These are phyloP conservation scores for Phaeosphaeria sp. DNA, from an alignment of 2,329 filamentous ascomycete species.

Conservation along the genomic window DNA sequence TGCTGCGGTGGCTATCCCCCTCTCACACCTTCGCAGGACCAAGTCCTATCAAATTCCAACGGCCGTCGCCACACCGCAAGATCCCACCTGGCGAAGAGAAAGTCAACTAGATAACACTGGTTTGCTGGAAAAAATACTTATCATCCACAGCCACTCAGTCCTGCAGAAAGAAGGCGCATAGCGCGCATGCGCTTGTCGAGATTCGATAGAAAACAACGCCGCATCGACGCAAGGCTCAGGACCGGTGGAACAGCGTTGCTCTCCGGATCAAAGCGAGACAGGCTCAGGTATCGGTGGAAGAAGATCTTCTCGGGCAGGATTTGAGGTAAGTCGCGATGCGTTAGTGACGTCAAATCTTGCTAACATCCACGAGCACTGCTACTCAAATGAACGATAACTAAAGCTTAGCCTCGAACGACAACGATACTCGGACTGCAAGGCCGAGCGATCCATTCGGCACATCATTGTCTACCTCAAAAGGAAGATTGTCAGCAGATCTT, in stretches of 20 bases:
- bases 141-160: neutral
- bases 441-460: neutral
- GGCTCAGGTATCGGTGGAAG: neutral
- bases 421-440: neutral
- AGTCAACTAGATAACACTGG: neutral
- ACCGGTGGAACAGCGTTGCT: neutral
- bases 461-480: neutral
- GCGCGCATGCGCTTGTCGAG: conserved; percentile 11
- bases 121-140: neutral
- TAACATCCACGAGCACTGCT: neutral
- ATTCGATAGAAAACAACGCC: conserved; percentile 7
- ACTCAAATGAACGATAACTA: neutral
- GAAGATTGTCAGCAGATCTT: neutral
- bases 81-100: neutral
- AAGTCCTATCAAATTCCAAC: neutral
- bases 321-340: neutral
- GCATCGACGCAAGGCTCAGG: neutral
- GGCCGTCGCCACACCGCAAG: neutral
- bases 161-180: conserved; percentile 8
- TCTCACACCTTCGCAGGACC: neutral
- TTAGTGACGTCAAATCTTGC: neutral
- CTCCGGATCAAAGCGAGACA: neutral
- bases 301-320: neutral
- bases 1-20: neutral
- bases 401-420: no score